Base-by-base conservation (phyloP, 495 filamentous ascomycete species). In the Hypoxylon intermedium region DNA sequence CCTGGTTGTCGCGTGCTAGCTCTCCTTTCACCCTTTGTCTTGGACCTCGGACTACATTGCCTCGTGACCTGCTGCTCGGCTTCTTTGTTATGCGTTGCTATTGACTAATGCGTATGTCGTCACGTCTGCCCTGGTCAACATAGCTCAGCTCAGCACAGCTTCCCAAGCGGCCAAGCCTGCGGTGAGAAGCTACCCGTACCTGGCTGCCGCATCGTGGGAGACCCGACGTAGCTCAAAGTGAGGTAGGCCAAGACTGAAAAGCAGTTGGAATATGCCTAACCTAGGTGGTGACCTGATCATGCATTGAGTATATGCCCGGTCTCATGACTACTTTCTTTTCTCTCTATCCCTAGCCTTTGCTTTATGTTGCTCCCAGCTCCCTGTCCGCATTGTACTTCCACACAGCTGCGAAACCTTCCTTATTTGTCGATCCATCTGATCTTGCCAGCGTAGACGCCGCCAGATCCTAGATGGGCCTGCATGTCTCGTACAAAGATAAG, bases 401-500 rank as follows among this genome's bases (percentile, higher is more conserved):
- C 44, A 49, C 28, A 40, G 11, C 53, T 63, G 48, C 28, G 61
- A 71, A 71, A 71, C 68, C 68, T 71, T 71, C 68, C 68, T 48
- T 30, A 71, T 71, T 68, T 23, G 65, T 71, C 65, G 33, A 57
- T 33, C 61, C 65, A 68, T 71, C 58, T 64, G 68, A 71, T 67
- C 47, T 53, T 51, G 49, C 40, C 45, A 44, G 55, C 36, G 31
- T 58, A 42, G 37, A 59, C 54, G 31, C 40, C 50, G 9, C 49
- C 16, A 55, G 54, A 48, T 60, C 43, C 55, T 52, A 59, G 61
- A 44, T 59, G 59, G 43, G 38, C 31, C 7, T 55, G 61, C 61
- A 64, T 58, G 48, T 42, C 43, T 58, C 49, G 43, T 49, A 46
- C 43, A 56, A 51, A 49, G 49, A 52, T 65, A 43, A 36, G 41